Percentiles rank a stretch among this genome's conserved stretches.
Evolutionary conservation across 1,284 basidiomycete species (phyloP).

Genomic region (Heterobasidion irregulare): DNA sequence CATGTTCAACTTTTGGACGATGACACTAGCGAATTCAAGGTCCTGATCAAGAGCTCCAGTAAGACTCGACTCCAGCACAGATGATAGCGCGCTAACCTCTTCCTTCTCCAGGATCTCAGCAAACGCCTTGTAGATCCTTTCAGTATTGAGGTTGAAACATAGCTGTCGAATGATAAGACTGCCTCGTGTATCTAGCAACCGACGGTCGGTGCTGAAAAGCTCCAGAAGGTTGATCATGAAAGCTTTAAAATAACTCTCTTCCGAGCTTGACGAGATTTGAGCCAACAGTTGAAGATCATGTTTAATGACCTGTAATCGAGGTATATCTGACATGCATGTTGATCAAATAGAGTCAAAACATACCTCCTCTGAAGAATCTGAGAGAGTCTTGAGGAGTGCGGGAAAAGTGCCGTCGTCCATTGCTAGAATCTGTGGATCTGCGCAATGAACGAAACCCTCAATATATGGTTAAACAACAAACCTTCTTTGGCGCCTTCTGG

Average conservation of each 20-base stretch:
- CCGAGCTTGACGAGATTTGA: conserved; percentile 91
- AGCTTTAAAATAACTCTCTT: conserved; percentile 90
- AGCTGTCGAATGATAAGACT: conserved; percentile 95
- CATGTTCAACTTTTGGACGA: conserved; percentile 95
- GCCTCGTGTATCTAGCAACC: conserved; percentile 86
- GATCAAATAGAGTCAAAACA: background rate
- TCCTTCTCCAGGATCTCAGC: conserved; percentile 98
- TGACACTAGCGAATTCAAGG: conserved; percentile 93
- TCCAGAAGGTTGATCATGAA: conserved; percentile 96
- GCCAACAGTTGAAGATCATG: conserved; percentile 93
- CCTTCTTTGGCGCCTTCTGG: conserved; percentile 94
- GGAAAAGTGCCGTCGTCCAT: conserved; percentile 98
- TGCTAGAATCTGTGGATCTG: conserved; percentile 65
- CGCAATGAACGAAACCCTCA: conserved; percentile 4
- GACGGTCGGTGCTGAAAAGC: conserved; percentile 91
- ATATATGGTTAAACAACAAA: conserved; percentile 18
- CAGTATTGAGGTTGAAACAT: conserved; percentile 91
- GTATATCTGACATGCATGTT: background rate
- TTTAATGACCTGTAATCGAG: conserved; percentile 70
- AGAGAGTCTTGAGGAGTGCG: conserved; percentile 90
- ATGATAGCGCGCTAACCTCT: conserved; percentile 50
- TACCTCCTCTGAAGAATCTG: conserved; percentile 94
- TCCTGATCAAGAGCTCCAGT: conserved; percentile 45
- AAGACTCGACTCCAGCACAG: background rate
- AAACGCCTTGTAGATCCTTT: conserved; percentile 92